A percentile compares a stretch with the other conserved stretches of the same genome.
phyloP scores from a whole-genome alignment of 257 asterid genomes.

The Gentiana dahurica region DNA sequence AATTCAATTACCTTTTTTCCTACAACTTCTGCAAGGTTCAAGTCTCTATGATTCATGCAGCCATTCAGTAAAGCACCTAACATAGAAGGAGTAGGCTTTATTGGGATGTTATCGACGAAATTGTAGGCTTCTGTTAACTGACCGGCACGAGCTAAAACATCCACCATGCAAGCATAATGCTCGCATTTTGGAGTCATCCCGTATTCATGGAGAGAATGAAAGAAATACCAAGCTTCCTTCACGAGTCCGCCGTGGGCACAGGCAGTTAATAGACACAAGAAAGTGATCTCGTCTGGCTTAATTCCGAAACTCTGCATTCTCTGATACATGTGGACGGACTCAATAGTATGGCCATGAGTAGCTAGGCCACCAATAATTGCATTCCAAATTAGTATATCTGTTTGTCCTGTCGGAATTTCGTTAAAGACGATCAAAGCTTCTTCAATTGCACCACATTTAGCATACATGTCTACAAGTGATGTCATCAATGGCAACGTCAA shows the following conservation, averaged over 20 bases:
- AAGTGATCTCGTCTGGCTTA: slow-evolving; percentile 57
- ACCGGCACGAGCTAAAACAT: slow-evolving; percentile 66
- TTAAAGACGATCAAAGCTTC: slow-evolving; percentile 46
- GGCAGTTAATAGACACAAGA: slow-evolving; percentile 45
- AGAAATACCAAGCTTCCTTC: slow-evolving; percentile 41
- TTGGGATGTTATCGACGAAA: slow-evolving; percentile 29
- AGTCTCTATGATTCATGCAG: slow-evolving; percentile 41
- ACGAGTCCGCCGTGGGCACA: slow-evolving; percentile 74
- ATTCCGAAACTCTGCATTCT: slow-evolving; percentile 29
- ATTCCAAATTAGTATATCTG: slow-evolving; percentile 54
- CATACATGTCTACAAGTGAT: slow-evolving; percentile 63
- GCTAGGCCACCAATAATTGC: slow-evolving; percentile 77
- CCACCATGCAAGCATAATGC: slow-evolving; percentile 70
- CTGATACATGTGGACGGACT: slow-evolving; percentile 27
- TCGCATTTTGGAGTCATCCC: slow-evolving; percentile 48
- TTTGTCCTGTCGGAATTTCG: slow-evolving; percentile 16
- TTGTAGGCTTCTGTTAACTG: slow-evolving; percentile 36
- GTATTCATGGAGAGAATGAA: slow-evolving; percentile 21
- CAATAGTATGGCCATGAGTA: slow-evolving; percentile 34
- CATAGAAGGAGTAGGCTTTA: slow-evolving; percentile 46
- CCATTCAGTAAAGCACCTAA: slow-evolving; percentile 62
- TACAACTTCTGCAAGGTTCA: slow-evolving; percentile 47
- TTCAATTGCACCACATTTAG: slow-evolving; percentile 61
- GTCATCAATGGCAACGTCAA: slow-evolving; percentile 40
- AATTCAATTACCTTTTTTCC: slow-evolving; percentile 51